These are phyloP conservation scores for Anisogramma anomala DNA, from an alignment of 2,329 filamentous ascomycete genomes.

Conservation along the genomic window DNA sequence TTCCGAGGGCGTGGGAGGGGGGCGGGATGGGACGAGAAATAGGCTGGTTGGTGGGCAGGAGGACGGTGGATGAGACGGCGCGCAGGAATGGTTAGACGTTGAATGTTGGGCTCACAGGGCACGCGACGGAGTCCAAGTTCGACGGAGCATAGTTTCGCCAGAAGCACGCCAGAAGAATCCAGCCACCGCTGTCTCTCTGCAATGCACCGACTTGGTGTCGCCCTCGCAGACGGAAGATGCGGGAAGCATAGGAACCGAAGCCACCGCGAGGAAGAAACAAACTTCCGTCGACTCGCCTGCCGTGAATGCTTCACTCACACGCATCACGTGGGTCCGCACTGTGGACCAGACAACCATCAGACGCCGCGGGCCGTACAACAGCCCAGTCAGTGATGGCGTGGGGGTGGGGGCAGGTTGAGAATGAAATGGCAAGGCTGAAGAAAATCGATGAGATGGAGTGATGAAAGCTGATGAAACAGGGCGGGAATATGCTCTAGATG, in stretches of 20 bases:
- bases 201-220: neutral
- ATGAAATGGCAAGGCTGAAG: conserved; percentile 12
- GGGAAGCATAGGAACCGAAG: neutral
- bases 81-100: no score
- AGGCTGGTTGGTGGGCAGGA: no score
- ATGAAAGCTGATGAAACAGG: conserved; percentile 4
- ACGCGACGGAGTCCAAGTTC: no score
- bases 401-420: neutral
- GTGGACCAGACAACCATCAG: neutral
- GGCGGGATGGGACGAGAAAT: neutral
- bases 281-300: neutral
- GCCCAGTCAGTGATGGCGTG: conserved; percentile 8
- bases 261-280: conserved; percentile 1
- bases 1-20: neutral
- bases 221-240: neutral
- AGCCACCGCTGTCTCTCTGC: neutral
- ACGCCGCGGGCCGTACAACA: neutral
- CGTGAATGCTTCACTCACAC: conserved; percentile 3
- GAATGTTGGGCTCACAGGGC: no score
- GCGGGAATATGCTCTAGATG: conserved; percentile 4
- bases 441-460: conserved; percentile 1
- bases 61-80: no score
- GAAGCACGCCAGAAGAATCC: no score
- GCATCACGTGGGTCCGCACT: conserved; percentile 1
- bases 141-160: no score